phyloP scores from a whole-genome alignment of 345 rosid species.

The Gossypium sturtianum region DNA sequence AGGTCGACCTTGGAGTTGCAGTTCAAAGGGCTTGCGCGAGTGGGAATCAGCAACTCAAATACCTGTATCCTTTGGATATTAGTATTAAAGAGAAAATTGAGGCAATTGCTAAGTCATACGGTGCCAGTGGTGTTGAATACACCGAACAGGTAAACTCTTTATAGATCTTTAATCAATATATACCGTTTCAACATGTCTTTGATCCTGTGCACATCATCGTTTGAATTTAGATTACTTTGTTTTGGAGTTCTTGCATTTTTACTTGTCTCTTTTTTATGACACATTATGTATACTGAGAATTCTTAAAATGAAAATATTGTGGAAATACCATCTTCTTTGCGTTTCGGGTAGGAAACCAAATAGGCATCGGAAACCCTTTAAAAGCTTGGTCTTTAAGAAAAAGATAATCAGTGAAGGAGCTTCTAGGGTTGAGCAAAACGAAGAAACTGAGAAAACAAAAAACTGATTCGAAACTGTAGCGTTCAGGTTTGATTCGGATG shows the following conservation, averaged over 20 bases:
- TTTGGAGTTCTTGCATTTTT: background rate
- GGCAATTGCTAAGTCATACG: constrained; percentile 88
- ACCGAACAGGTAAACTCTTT: constrained; percentile 70
- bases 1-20: constrained; percentile 94
- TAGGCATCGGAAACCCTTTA: background rate
- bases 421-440: too few relatives aligned
- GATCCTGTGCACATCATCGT: background rate
- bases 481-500: background rate
- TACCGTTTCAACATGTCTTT: background rate
- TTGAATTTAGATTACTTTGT: background rate
- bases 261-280: background rate
- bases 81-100: constrained; percentile 84
- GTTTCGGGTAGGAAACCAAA: background rate
- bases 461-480: too few relatives aligned
- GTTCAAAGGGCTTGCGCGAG: constrained; percentile 71
- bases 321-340: background rate
- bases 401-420: background rate
- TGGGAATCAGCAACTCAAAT: constrained; percentile 59
- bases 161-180: background rate
- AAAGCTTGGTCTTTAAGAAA: background rate
- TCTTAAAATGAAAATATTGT: background rate
- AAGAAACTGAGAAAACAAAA: too few relatives aligned
- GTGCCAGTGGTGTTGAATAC: constrained; percentile 89
- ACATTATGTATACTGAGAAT: background rate
- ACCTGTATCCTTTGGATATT: constrained; percentile 73